Percentiles rank a stretch among this genome's conserved stretches.
These are phyloP conservation scores for Eleusine coracana DNA, from an alignment of 176 grass and related monocot genomes.

Conservation along the genomic window DNA sequence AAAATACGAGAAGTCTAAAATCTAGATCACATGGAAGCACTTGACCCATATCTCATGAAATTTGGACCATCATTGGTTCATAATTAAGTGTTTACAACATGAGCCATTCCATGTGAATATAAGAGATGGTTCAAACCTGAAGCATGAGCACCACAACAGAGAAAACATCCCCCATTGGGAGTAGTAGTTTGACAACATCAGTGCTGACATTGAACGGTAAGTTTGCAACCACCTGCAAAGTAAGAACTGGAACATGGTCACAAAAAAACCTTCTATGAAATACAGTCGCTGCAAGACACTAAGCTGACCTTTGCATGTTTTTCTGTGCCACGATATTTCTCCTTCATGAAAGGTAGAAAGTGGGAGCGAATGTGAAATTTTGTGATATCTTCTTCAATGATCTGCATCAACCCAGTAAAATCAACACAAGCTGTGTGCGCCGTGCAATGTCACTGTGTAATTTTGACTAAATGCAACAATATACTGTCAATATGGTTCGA, in stretches of 20 bases:
- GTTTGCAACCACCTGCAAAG: conserved; percentile 87
- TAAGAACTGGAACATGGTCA: conserved; percentile 25
- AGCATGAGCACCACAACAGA: conserved; percentile 85
- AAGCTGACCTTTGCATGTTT: conserved; percentile 72
- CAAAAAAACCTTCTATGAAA: conserved; percentile 4
- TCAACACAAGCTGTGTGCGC: background rate
- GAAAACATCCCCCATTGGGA: conserved; percentile 96
- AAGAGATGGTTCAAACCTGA: conserved; percentile 63
- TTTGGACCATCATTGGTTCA: background rate
- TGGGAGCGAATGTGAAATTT: conserved; percentile 75
- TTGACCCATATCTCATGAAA: background rate
- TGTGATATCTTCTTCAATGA: conserved; percentile 89
- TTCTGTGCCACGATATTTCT: conserved; percentile 35
- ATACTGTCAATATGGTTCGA: background rate
- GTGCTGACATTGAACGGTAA: conserved; percentile 98
- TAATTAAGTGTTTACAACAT: background rate
- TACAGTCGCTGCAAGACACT: background rate
- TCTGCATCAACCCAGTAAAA: conserved; percentile 42
- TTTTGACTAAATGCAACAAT: conserved; percentile 6
- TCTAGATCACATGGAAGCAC: background rate
- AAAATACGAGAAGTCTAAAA: conserved; percentile 14
- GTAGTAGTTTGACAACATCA: conserved; percentile 86
- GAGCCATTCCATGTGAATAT: conserved; percentile 3
- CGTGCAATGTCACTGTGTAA: background rate
- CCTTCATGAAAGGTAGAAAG: conserved; percentile 74